phyloP scores from a whole-genome alignment of 2,329 filamentous ascomycete genomes.

The Pseudocercospora musae region DNA sequence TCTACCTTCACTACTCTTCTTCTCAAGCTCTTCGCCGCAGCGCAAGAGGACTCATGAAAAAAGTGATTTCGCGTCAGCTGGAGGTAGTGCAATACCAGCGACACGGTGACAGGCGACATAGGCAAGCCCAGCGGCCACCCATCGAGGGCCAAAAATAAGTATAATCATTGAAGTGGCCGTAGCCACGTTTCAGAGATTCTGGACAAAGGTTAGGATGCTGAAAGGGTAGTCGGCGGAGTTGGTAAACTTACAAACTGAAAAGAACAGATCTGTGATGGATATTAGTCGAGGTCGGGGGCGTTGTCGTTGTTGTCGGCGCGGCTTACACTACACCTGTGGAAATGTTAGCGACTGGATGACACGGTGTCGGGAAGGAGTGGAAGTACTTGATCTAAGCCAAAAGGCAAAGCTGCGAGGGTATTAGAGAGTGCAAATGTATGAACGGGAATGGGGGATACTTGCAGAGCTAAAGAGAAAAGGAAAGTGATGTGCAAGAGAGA shows the following conservation, averaged over 20 bases:
- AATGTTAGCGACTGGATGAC: not conserved
- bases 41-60: conserved; percentile 7
- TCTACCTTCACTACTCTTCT: not conserved
- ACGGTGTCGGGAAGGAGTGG: not conserved
- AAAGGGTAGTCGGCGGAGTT: not conserved
- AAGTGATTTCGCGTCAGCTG: conserved; percentile 9
- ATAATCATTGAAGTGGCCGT: conserved; percentile 8
- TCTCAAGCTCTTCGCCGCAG: not conserved
- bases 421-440: not conserved
- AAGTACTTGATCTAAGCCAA: conserved; percentile 4
- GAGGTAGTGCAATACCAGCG: conserved; percentile 11
- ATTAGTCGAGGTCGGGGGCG: not conserved
- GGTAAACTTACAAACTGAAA: not conserved
- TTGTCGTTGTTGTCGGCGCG: not conserved
- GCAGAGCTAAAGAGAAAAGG: not conserved
- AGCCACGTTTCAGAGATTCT: conserved; percentile 7
- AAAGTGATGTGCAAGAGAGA: no score
- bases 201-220: not conserved
- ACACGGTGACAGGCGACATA: conserved; percentile 11
- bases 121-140: conserved; percentile 10
- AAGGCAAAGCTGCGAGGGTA: not conserved
- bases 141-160: conserved; percentile 14
- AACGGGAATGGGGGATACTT: not conserved
- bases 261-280: not conserved
- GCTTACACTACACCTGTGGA: not conserved